Percentiles rank a stretch among this genome's conserved stretches.
These are phyloP conservation scores for Artemisia argyi DNA, from an alignment of 129 eudicot species.

Conservation along the genomic window DNA sequence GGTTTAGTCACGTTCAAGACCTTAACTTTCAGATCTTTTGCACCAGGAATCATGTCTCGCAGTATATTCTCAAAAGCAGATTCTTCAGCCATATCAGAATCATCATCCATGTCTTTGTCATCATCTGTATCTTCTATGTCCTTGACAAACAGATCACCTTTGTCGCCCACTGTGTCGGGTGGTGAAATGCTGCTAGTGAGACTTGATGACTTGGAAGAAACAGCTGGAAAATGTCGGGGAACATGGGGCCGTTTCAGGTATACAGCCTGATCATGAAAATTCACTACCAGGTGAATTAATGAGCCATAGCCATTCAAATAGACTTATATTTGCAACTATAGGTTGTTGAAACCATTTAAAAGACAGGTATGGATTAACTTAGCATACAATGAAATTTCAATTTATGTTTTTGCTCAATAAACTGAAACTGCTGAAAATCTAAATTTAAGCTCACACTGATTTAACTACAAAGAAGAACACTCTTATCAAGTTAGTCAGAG, in stretches of 20 bases:
- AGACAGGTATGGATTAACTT: no score
- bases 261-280: constrained; percentile 63
- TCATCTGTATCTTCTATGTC: constrained; percentile 47
- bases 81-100: constrained; percentile 23
- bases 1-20: constrained; percentile 73
- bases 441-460: no score
- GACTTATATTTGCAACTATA: no score
- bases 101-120: constrained; percentile 30
- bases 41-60: constrained; percentile 81
- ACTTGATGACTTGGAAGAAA: constrained; percentile 44
- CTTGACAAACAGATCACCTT: constrained; percentile 46
- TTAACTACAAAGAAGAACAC: constrained; percentile 1
- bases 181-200: constrained; percentile 33
- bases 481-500: not conserved
- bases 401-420: no score
- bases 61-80: constrained; percentile 53
- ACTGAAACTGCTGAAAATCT: no score
- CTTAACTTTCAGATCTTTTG: constrained; percentile 53
- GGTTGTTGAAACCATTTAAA: no score
- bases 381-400: no score
- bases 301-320: not conserved
- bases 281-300: constrained; percentile 11
- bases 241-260: constrained; percentile 60
- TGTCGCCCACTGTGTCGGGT: constrained; percentile 42
- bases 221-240: constrained; percentile 42